Base-by-base conservation (phyloP, 257 asterid genomes). In the Lycium ferocissimum region DNA sequence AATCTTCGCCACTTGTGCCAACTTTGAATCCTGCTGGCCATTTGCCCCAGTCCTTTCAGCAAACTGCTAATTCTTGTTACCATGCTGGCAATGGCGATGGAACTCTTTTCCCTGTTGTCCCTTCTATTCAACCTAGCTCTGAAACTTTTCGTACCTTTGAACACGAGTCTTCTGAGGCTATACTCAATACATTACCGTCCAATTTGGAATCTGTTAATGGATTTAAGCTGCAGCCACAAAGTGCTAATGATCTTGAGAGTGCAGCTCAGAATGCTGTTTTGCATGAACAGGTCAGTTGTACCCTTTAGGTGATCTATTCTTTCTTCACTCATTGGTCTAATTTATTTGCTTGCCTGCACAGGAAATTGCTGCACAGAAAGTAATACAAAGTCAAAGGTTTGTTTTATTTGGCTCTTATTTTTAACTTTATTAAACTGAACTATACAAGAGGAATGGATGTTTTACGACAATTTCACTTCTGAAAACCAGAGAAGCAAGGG, bases 281-380 rank as follows among this genome's bases (percentile, higher is more conserved):
- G 85, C 98, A 90, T 75, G 98, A 97, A 88, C 99, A 97, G 87
- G 99, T 95, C 91, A 73, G 84, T 75, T 14, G 9, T 84, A 63
- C 84, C 73, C 35, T 43, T 18, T 8, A 8, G 61, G 49, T 59
- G 35, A 63, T 53, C 66, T 80, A 85, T 62, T 35, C 11, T 69
- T 85, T 85, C 67, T 69, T 62, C 84, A 47, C 82, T 70, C 26
- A 51, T 58, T 87, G 85, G 58, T 87, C 71, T 88, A 43, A 73
- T 80, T 13, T 83, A 37, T 53, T 71, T 71, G n/a, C 26, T 71
- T 86, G 71, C 61, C 75, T 47, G 89, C 91, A 84, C 95, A 96
- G 99, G 99, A 97, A 90, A 72, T 94, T 73, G 94, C 97, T 73
- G 90, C 98, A 49, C 98, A 95, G 80, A 92, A 89, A 92, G 88